phyloP scores from a whole-genome alignment of 495 filamentous ascomycete genomes.

The Evansstolkia leycettana region DNA sequence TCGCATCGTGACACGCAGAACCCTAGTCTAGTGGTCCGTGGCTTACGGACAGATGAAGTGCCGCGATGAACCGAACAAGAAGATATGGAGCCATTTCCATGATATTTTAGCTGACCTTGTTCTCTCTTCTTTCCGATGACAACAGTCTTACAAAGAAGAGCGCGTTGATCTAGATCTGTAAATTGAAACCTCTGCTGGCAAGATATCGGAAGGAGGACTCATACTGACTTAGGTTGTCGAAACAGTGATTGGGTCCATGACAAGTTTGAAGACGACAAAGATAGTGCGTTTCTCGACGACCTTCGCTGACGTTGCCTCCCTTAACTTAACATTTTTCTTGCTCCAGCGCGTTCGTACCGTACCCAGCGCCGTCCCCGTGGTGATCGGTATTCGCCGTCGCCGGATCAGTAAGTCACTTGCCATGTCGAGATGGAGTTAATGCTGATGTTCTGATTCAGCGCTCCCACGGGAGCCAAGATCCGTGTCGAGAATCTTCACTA shows the following conservation, averaged over 20 bases:
- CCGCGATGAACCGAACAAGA: slow-evolving; percentile 19
- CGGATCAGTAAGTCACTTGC: slow-evolving; percentile 32
- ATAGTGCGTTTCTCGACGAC: slow-evolving; percentile 22
- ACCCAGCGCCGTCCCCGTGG: slow-evolving; percentile 21
- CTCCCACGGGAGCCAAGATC: slow-evolving; percentile 53
- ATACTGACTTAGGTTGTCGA: slow-evolving; percentile 6
- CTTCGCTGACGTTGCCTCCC: slow-evolving; percentile 20
- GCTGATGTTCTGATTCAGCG: slow-evolving; percentile 11
- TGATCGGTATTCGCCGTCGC: slow-evolving; percentile 34
- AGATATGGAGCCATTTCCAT: slow-evolving; percentile 30
- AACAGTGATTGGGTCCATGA: slow-evolving; percentile 85
- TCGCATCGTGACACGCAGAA: slow-evolving; percentile 27
- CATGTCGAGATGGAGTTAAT: slow-evolving; percentile 6
- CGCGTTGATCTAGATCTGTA: slow-evolving; percentile 45
- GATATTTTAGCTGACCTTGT: slow-evolving; percentile 41
- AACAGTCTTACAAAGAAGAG: slow-evolving; percentile 46
- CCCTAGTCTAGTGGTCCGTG: slow-evolving; percentile 23
- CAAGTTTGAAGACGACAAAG: slow-evolving; percentile 59
- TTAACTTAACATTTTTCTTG: slow-evolving; percentile 11
- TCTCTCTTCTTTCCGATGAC: slow-evolving; percentile 27
- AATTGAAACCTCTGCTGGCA: slow-evolving; percentile 3
- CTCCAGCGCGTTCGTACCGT: slow-evolving; percentile 30
- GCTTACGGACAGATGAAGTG: slow-evolving; percentile 20
- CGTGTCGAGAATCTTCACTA: slow-evolving; percentile 90
- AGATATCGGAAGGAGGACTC: not conserved